Conservation (phyloP, 192 early-diverging fungal species). For the Spinellus fusiger region DNA sequence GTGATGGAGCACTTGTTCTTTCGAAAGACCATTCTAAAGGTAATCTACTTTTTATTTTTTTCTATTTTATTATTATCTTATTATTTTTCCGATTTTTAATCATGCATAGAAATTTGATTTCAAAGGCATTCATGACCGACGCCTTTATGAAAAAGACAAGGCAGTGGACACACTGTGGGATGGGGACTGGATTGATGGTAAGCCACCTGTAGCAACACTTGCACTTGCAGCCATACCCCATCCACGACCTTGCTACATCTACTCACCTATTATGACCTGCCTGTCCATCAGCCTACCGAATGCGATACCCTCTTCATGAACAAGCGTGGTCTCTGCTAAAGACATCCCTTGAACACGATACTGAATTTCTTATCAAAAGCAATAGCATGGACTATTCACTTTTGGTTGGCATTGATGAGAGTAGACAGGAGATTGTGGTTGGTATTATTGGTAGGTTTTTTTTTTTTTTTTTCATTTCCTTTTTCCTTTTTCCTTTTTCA, state of each 20-base stretch:
- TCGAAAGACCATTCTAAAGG: constrained; percentile 57
- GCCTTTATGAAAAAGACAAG: constrained; percentile 33
- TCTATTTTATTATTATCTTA: background rate
- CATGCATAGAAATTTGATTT: constrained; percentile 61
- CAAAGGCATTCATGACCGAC: constrained; percentile 69
- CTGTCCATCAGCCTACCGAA: constrained; percentile 34
- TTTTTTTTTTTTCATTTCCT: background rate
- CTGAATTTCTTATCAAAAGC: constrained; percentile 80
- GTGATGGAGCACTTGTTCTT: constrained; percentile 96
- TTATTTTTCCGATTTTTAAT: constrained; percentile 1
- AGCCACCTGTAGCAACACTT: too few species aligned
- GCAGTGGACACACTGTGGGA: constrained; percentile 54
- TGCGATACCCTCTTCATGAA: constrained; percentile 69
- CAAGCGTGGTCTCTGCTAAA: constrained; percentile 80
- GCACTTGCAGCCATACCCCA: too few species aligned
- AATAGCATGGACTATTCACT: constrained; percentile 98
- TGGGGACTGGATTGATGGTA: constrained; percentile 66
- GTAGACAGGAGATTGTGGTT: constrained; percentile 78
- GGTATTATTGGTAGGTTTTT: constrained; percentile 70
- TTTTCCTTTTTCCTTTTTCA: background rate
- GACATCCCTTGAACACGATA: constrained; percentile 84
- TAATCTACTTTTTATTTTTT: constrained; percentile 51
- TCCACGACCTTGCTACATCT: background rate
- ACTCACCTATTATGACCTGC: background rate
- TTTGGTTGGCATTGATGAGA: constrained; percentile 87